Base-by-base conservation (phyloP, 371 early-diverging fungal genomes). In the Mucor circinelloides region DNA sequence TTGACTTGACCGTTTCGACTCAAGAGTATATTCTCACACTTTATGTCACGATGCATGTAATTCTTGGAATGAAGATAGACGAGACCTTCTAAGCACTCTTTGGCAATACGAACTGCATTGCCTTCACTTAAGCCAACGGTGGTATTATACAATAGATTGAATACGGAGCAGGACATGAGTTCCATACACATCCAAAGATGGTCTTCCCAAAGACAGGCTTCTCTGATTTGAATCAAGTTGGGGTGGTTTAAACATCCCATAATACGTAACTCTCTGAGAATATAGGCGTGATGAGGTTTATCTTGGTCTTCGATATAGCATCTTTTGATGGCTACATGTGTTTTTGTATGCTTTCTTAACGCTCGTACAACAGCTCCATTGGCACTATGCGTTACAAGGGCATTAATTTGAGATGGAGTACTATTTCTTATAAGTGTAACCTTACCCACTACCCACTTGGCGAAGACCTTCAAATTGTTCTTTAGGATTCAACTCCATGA, bases 151-250 rank as follows among this genome's bases (percentile, higher is more conserved):
- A 83, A 54, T 23, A 83, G 48, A 40, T 74, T 77, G 48, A 83
- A 83, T 17, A 83, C 81, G 25, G 84, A 83, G 59, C 84, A 83
- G 9, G 77, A 69, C 84, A 83, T 79, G 32, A 83, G 59, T 48
- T 83, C 84, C 84, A 83, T 83, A 48, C 78, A 76, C 78, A 83
- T 81, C 81, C 81, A 83, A 13, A 81, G 69, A 69, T 83, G 69
- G 68, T 83, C 84, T 19, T 72, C 75, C 73, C 73, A 79, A 30
- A 83, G 60, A 60, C 72, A 65, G 17, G 81, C 79, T 68, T 83
- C 84, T 34, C 60, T 67, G 3, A 83, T 64, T 46, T 77, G 71
- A 66, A 81, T 71, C 15, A 83, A 40, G 54, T 81, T 81, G 1
- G 67, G 76, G 61, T 81, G 81, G 21, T 64, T 62, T 12, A 81